phyloP scores from a whole-genome alignment of 495 filamentous ascomycete species.

The Penicillium salamii region DNA sequence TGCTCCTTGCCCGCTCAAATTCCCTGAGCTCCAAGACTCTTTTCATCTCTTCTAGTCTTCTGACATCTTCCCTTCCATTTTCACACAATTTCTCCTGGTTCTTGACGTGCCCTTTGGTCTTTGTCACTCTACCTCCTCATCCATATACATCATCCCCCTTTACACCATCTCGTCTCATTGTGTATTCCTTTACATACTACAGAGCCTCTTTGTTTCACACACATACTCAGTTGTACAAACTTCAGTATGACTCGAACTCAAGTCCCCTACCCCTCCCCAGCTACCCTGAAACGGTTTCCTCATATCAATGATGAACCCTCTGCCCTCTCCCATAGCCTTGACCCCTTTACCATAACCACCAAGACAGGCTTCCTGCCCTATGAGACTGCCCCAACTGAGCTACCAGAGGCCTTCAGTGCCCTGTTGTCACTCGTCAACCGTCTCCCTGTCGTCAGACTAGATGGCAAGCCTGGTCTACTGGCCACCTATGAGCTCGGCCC shows the following conservation, averaged over 20 bases:
- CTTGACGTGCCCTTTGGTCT: slow-evolving; percentile 37
- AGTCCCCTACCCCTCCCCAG: slow-evolving; percentile 28
- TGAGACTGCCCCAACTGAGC: slow-evolving; percentile 31
- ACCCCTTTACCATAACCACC: slow-evolving; percentile 84
- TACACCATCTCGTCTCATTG: neutral
- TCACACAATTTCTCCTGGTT: slow-evolving; percentile 14
- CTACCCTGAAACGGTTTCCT: slow-evolving; percentile 51
- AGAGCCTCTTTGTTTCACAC: neutral
- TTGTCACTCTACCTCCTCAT: slow-evolving; percentile 8
- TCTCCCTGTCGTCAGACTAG: slow-evolving; percentile 69
- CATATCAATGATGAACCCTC: slow-evolving; percentile 57
- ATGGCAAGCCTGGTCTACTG: slow-evolving; percentile 72
- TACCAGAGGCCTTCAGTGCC: slow-evolving; percentile 65
- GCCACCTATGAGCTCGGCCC: slow-evolving; percentile 69
- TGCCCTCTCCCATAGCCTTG: slow-evolving; percentile 52
- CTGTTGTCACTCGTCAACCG: slow-evolving; percentile 67
- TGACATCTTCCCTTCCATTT: slow-evolving; percentile 9
- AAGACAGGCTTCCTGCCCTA: slow-evolving; percentile 69
- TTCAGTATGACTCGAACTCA: slow-evolving; percentile 32
- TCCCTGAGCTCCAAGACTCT: slow-evolving; percentile 15
- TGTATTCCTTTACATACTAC: neutral
- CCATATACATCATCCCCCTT: neutral
- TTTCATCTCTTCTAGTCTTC: slow-evolving; percentile 10
- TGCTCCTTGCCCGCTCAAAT: slow-evolving; percentile 30
- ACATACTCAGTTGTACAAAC: slow-evolving; percentile 1